Evolutionary conservation across 768 basidiomycete genomes (phyloP).

Genomic region (Termitomyces bulborhizus): DNA sequence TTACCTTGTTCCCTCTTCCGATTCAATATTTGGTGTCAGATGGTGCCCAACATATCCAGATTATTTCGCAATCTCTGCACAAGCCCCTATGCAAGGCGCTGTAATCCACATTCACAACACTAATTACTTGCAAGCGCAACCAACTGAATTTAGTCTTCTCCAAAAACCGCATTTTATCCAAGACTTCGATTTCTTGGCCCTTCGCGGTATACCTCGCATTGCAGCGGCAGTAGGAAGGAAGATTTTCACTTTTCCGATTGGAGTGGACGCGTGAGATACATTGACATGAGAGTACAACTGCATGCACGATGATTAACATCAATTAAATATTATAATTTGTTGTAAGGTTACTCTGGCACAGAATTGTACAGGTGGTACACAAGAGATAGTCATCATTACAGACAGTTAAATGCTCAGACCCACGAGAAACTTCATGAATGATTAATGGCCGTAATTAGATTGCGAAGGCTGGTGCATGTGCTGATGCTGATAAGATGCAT

Average conservation of each 20-base stretch:
- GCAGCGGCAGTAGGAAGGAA: constrained; percentile 61
- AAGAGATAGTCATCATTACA: not conserved
- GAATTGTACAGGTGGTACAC: constrained; percentile 1
- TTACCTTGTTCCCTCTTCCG: not conserved
- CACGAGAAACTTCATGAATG: constrained; percentile 12
- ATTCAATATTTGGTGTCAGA: constrained; percentile 26
- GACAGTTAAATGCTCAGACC: not conserved
- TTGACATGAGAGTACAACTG: not conserved
- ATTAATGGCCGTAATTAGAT: constrained; percentile 24
- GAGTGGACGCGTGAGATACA: constrained; percentile 40
- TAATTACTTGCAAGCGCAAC: constrained; percentile 57
- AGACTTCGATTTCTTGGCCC: constrained; percentile 72
- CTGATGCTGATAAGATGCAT: constrained; percentile 23
- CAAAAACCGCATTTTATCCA: constrained; percentile 59
- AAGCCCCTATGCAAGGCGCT: constrained; percentile 55
- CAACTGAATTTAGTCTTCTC: constrained; percentile 51
- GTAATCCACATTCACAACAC: constrained; percentile 65
- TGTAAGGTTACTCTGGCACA: constrained; percentile 2
- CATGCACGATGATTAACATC: not conserved
- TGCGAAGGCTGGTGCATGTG: constrained; percentile 22
- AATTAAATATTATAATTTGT: not conserved
- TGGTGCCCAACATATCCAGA: constrained; percentile 77
- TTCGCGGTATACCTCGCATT: constrained; percentile 56
- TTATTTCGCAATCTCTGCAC: constrained; percentile 71
- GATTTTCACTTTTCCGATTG: constrained; percentile 57